These are phyloP conservation scores for Inosperma sp. DNA, from an alignment of 768 basidiomycete genomes.

Conservation along the genomic window DNA sequence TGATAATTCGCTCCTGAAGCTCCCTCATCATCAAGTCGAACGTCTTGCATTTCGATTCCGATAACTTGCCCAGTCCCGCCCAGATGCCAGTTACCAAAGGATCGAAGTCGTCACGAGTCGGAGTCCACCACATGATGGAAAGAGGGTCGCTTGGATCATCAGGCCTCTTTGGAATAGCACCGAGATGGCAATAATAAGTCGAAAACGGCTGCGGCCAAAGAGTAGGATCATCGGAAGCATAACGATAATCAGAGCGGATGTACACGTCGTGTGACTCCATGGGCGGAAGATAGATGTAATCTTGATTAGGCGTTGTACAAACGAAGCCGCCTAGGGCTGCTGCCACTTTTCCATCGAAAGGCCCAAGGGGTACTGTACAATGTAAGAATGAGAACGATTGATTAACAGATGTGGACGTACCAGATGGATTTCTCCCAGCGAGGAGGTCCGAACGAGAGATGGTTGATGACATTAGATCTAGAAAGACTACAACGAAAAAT, in stretches of 20 bases:
- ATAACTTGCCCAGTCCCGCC: not conserved
- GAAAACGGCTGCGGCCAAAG: conserved; percentile 6
- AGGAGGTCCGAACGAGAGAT: not conserved
- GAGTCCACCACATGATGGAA: conserved; percentile 3
- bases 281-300: not conserved
- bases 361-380: not conserved
- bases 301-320: not conserved
- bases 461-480: not conserved
- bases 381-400: not conserved
- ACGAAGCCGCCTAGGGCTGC: not conserved
- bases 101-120: not conserved
- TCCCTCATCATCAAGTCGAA: not conserved
- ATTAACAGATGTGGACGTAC: not conserved
- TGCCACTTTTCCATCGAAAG: not conserved
- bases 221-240: not conserved
- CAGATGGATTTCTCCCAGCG: not conserved
- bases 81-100: not conserved
- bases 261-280: not conserved
- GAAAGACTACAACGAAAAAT: too few species aligned
- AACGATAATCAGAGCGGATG: conserved; percentile 1
- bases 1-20: not conserved
- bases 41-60: not conserved
- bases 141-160: not conserved
- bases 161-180: not conserved
- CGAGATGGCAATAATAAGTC: not conserved